Conservation (phyloP, 1,139 yeast species). For the Pneumocystis wakefieldiae region DNA sequence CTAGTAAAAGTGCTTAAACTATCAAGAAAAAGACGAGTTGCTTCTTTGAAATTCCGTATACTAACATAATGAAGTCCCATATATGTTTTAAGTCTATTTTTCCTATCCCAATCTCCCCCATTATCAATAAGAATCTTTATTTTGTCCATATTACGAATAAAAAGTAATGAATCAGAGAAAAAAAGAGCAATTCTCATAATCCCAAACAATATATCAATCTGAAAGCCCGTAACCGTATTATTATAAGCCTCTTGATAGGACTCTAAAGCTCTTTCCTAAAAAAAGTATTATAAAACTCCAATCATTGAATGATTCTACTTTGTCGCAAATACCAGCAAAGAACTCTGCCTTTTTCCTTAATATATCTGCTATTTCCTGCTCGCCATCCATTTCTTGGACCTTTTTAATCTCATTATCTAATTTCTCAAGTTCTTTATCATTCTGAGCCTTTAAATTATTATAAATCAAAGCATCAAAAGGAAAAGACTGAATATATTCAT, state of each 20-base stretch:
- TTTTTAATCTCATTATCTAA: conserved; percentile 51
- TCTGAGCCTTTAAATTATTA: conserved; percentile 35
- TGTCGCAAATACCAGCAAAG: conserved; percentile 70
- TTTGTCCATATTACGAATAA: conserved; percentile 60
- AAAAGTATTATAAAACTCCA: background rate
- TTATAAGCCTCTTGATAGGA: conserved; percentile 65
- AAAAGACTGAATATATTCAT: conserved; percentile 31
- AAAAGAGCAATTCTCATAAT: conserved; percentile 78
- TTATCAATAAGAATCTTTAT: conserved; percentile 62
- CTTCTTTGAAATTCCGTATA: conserved; percentile 72
- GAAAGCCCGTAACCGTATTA: conserved; percentile 76
- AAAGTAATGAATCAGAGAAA: conserved; percentile 59
- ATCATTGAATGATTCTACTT: conserved; percentile 7
- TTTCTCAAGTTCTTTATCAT: conserved; percentile 40
- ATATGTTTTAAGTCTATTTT: conserved; percentile 87
- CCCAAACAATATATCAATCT: conserved; percentile 72
- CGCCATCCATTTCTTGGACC: conserved; percentile 79
- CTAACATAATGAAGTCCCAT: conserved; percentile 72
- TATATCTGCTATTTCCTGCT: conserved; percentile 61
- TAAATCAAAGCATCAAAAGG: conserved; percentile 47
- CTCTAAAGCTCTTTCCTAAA: conserved; percentile 48
- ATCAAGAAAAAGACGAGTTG: conserved; percentile 70
- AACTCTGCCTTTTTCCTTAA: conserved; percentile 77
- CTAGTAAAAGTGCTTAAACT: conserved; percentile 91
- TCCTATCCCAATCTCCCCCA: conserved; percentile 99